Percentiles rank a stretch among this genome's conserved stretches.
These are phyloP conservation scores for Sporisorium sorghi DNA, from an alignment of 1,284 basidiomycete genomes.

Conservation along the genomic window DNA sequence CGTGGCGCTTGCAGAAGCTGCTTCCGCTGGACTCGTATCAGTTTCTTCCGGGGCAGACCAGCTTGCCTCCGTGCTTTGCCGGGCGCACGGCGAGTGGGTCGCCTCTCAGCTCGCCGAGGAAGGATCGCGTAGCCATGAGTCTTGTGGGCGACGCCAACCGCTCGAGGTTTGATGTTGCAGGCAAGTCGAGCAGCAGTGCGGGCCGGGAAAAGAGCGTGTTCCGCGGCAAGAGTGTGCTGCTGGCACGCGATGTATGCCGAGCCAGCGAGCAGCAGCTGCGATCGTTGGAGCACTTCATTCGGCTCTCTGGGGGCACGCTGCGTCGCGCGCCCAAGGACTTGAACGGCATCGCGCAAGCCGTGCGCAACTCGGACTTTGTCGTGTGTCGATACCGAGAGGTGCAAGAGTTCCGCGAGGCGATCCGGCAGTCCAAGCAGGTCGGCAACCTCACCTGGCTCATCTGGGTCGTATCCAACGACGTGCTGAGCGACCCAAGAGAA, in stretches of 20 bases:
- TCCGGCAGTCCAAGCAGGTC: conserved; percentile 75
- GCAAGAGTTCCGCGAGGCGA: conserved; percentile 78
- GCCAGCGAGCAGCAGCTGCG: conserved; percentile 67
- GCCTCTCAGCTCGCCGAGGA: conserved; percentile 40
- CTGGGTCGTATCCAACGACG: conserved; percentile 77
- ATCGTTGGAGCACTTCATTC: conserved; percentile 67
- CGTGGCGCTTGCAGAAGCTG: conserved; percentile 75
- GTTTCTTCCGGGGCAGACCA: conserved; percentile 74
- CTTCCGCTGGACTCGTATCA: conserved; percentile 76
- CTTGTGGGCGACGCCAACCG: conserved; percentile 12
- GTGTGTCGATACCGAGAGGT: conserved; percentile 79
- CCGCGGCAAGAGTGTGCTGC: conserved; percentile 40
- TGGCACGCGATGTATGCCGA: conserved; percentile 51
- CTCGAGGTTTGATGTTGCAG: background rate
- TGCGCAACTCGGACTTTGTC: conserved; percentile 75
- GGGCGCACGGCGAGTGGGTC: conserved; percentile 31
- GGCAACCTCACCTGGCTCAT: conserved; percentile 85
- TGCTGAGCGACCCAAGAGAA: conserved; percentile 77
- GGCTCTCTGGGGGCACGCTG: conserved; percentile 31
- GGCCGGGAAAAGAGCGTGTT: conserved; percentile 25
- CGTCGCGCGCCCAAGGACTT: conserved; percentile 41
- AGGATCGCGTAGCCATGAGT: conserved; percentile 35
- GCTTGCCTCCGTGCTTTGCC: conserved; percentile 49
- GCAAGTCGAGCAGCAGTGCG: conserved; percentile 8
- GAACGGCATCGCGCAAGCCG: conserved; percentile 48